Percentiles rank a stretch among this genome's conserved stretches.
Conservation (phyloP, 192 early-diverging fungal species). For the Geosiphon pyriformis region DNA sequence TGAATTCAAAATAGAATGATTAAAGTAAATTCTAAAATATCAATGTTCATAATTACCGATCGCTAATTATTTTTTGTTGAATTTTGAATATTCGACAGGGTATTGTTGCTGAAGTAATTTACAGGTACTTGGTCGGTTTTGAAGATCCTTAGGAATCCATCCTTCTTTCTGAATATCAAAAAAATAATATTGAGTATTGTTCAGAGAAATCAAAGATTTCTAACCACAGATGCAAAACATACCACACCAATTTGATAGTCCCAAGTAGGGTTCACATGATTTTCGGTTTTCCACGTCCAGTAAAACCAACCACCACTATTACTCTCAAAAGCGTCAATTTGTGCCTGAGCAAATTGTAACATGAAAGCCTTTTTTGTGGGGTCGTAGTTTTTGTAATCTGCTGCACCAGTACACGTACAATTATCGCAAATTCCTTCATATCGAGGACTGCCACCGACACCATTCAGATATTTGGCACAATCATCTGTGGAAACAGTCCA, state of each 20-base stretch:
- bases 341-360: slow-evolving; percentile 45
- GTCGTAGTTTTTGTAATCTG: slow-evolving; percentile 43
- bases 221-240: neutral
- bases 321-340: slow-evolving; percentile 59
- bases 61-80: neutral
- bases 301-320: slow-evolving; percentile 59
- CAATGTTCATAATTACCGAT: no score
- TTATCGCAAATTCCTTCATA: slow-evolving; percentile 61
- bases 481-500: slow-evolving; percentile 66
- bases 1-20: no score
- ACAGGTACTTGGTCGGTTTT: slow-evolving; percentile 22
- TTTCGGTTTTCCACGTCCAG: slow-evolving; percentile 70
- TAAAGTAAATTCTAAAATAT: no score
- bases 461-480: slow-evolving; percentile 70
- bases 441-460: slow-evolving; percentile 49
- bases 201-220: neutral
- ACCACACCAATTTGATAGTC: slow-evolving; percentile 58
- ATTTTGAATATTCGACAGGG: neutral
- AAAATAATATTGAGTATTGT: neutral
- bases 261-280: slow-evolving; percentile 60
- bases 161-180: slow-evolving; percentile 40
- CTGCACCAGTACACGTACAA: slow-evolving; percentile 49
- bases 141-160: slow-evolving; percentile 56
- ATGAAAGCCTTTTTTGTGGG: slow-evolving; percentile 42
- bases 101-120: neutral